Evolutionary conservation across 176 grass and related monocot genomes (phyloP).

Genomic region (Sorghum bicolor): Sorghum_bicolor_NCBIv3 NC_012877.2:60530001-60530500

Average conservation of each 20-base stretch:
- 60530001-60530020: constrained; percentile 81
- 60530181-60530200: neutral
- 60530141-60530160: constrained; percentile 31
- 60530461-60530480: too few relatives aligned
- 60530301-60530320: too few relatives aligned
- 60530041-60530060: constrained; percentile 94
- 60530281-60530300: neutral
- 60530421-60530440: too few relatives aligned
- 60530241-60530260: neutral
- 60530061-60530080: constrained; percentile 91
- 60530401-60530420: too few relatives aligned
- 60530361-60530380: too few relatives aligned
- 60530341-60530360: too few relatives aligned
- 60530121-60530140: constrained; percentile 32
- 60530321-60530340: too few relatives aligned
- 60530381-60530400: too few relatives aligned
- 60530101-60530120: neutral
- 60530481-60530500: too few relatives aligned
- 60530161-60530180: neutral
- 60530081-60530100: constrained; percentile 50
- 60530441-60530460: too few relatives aligned
- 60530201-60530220: neutral
- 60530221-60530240: neutral
- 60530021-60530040: constrained; percentile 93
- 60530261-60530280: neutral